Evolutionary conservation across 352 stramenopile species (phyloP).

Genomic region (Phytophthora hibernalis): DNA sequence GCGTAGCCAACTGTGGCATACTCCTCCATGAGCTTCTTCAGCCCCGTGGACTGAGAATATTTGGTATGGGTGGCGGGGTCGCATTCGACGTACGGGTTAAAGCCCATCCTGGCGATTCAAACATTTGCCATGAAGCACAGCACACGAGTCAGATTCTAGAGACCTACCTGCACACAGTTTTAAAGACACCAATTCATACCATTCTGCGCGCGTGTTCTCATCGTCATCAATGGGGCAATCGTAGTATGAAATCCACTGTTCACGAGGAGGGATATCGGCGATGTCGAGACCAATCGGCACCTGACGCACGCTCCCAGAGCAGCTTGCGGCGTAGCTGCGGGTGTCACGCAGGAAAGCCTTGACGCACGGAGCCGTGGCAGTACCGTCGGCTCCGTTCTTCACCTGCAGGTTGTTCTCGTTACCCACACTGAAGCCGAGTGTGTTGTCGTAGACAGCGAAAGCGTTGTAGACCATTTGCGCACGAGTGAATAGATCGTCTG

Average conservation of each 20-base stretch:
- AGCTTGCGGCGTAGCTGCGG: constrained; percentile 51
- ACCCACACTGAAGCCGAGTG: constrained; percentile 57
- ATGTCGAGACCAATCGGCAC: constrained; percentile 74
- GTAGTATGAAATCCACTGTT: constrained; percentile 71
- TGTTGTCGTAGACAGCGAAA: constrained; percentile 72
- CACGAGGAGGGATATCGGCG: constrained; percentile 62
- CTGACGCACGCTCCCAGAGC: constrained; percentile 43
- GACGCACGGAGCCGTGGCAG: constrained; percentile 53
- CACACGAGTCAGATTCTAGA: background rate
- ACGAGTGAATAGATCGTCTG: constrained; percentile 48
- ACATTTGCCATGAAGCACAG: no score
- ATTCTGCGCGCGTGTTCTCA: constrained; percentile 59
- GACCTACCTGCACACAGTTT: background rate
- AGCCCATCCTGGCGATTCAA: constrained; percentile 39
- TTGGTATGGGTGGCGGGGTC: constrained; percentile 54
- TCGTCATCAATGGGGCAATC: constrained; percentile 60
- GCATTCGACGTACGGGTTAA: constrained; percentile 77
- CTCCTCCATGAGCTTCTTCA: constrained; percentile 69
- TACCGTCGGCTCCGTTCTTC: constrained; percentile 23
- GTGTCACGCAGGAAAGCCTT: constrained; percentile 66
- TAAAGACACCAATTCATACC: constrained; percentile 22
- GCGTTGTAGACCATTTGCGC: constrained; percentile 64
- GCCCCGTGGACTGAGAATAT: constrained; percentile 63
- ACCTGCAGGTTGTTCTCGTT: constrained; percentile 35
- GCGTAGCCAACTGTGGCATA: constrained; percentile 57